Conservation (phyloP, 352 stramenopile species). For the Globisporangium ultimum region DNA sequence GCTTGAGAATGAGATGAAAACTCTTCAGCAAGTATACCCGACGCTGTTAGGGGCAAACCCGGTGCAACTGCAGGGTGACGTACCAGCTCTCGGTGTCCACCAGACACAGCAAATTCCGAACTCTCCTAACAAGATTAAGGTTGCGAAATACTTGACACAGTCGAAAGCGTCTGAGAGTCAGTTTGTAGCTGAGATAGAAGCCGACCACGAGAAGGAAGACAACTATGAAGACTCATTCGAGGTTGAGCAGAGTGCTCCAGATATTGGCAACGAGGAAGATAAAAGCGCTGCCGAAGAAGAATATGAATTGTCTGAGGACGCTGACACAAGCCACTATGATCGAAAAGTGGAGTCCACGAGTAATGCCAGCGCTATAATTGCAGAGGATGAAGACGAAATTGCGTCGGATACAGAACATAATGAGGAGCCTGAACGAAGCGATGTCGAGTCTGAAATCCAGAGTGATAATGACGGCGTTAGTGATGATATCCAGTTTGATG, state of each 20-base stretch:
- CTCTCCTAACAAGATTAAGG: background rate
- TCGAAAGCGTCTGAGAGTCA: background rate
- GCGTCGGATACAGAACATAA: slow-evolving; percentile 3
- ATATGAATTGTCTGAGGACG: background rate
- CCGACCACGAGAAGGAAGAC: slow-evolving; percentile 6
- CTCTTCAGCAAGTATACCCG: slow-evolving; percentile 26
- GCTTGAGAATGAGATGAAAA: slow-evolving; percentile 27
- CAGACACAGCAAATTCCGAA: background rate
- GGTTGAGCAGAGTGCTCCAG: slow-evolving; percentile 10
- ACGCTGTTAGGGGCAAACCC: slow-evolving; percentile 10
- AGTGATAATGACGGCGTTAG: slow-evolving; percentile 9
- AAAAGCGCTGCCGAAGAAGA: background rate
- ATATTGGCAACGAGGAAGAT: background rate
- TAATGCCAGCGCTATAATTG: background rate
- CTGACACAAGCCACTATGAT: background rate
- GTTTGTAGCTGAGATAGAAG: background rate
- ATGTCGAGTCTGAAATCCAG: slow-evolving; percentile 6
- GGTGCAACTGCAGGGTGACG: background rate
- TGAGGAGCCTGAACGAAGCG: background rate
- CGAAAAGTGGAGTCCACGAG: background rate
- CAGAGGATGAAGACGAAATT: slow-evolving; percentile 4
- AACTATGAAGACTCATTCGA: slow-evolving; percentile 45
- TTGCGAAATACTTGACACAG: background rate
- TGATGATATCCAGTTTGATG: background rate
- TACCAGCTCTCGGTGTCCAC: background rate